Conservation (phyloP, 179 eudicot genomes). For the Amaranthus tricolor region DNA sequence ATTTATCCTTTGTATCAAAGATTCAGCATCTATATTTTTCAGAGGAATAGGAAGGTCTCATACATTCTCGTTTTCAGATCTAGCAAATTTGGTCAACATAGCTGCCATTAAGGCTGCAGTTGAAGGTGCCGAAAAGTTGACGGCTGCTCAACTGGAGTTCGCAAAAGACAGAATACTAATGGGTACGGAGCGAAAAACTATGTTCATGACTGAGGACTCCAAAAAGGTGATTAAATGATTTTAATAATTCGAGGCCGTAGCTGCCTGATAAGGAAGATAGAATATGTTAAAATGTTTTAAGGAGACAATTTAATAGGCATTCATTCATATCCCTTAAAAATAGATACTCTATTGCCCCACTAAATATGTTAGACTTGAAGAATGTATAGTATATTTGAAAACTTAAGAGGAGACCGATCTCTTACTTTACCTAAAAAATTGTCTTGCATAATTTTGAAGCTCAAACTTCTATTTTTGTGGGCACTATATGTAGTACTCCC, state of each 20-base stretch:
- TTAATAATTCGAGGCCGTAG: background rate
- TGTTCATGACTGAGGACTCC: constrained; percentile 84
- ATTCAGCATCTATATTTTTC: background rate
- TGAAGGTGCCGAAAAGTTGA: constrained; percentile 81
- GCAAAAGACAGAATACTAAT: constrained; percentile 97
- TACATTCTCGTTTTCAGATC: constrained; percentile 44
- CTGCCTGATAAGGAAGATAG: background rate
- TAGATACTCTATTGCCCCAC: background rate
- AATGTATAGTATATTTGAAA: no score
- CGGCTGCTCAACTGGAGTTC: constrained; percentile 73
- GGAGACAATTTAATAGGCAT: background rate
- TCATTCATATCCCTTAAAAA: background rate
- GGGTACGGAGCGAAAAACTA: constrained; percentile 96
- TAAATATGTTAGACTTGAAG: background rate
- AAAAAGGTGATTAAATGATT: constrained; percentile 59
- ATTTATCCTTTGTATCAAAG: background rate
- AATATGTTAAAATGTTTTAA: background rate
- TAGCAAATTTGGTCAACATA: constrained; percentile 92
- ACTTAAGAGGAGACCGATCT: no score
- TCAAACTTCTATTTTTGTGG: background rate
- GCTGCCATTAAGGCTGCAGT: constrained; percentile 99
- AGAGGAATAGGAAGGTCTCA: background rate
- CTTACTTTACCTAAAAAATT: background rate
- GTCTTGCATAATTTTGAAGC: background rate
- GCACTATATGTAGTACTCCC: no score